Percentiles rank a stretch among this genome's conserved stretches.
Conservation (phyloP, 108 stramenopile species). For the Cyclotella choctawhatcheeana region DNA sequence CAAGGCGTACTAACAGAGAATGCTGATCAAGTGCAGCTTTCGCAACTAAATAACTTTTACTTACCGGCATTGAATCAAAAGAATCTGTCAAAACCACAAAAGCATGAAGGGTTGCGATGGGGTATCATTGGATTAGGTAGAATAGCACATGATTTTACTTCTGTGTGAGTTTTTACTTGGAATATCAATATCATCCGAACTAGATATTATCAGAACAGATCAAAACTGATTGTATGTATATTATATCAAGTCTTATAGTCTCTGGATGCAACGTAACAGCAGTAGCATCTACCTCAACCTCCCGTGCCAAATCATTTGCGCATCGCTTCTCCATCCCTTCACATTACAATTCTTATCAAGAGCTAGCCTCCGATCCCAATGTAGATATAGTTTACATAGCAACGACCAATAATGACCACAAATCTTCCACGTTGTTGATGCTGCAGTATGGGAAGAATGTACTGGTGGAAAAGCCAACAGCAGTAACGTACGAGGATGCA, state of each 20-base stretch:
- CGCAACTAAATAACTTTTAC: no score
- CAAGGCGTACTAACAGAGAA: no score
- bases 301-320: constrained; percentile 24
- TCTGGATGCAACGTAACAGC: constrained; percentile 37
- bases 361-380: constrained; percentile 62
- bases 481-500: constrained; percentile 69
- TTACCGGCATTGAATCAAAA: constrained; percentile 1
- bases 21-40: no score
- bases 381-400: constrained; percentile 57
- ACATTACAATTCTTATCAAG: constrained; percentile 65
- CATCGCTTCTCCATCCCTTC: constrained; percentile 27
- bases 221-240: not conserved
- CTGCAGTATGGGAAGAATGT: constrained; percentile 73
- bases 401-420: constrained; percentile 59
- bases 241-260: constrained; percentile 18
- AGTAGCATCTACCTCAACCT: constrained; percentile 24
- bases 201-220: not conserved
- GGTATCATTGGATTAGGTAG: constrained; percentile 72
- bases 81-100: not conserved
- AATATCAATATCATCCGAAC: not conserved
- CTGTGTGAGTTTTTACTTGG: constrained; percentile 16
- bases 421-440: constrained; percentile 59
- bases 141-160: constrained; percentile 65
- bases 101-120: constrained; percentile 70
- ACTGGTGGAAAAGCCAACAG: constrained; percentile 82